Base-by-base conservation (phyloP, 140 eudicot genomes). In the Eryngium alpinum region DNA sequence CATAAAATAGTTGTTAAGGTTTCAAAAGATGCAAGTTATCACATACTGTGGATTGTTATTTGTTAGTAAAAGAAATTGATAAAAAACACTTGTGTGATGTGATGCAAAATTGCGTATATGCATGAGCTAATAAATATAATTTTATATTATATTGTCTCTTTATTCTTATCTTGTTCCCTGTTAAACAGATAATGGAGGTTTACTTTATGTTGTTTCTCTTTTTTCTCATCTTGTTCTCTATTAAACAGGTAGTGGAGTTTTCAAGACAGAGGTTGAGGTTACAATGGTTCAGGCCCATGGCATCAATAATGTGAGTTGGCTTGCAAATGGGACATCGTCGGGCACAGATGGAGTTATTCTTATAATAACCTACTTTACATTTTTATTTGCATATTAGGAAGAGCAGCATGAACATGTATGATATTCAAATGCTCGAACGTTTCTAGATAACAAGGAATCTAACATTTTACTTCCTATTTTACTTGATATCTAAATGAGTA, bases 221-320 rank as follows among this genome's bases (percentile, higher is more conserved):
- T 56, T 43, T 22, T 79, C 25, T 31, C 19, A 38, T 72, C 44
- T 12, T 81, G 57, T 65, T 38, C 53, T 22, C 17, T 49, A 49
- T 65, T 0, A 65, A 49, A 67, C 72, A 93, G 97, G 91, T 21
- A 89, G 79, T 80, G 95, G 96, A 28, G 88, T 50, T 87, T 87
- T 59, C 95, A 96, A 84, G 96, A 91, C 79, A 97, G 98, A 53
- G 98, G 97, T 46, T 88, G 97, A 78, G 97, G 97, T 32, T 89
- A 85, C 71, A 80, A 91, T 31, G 84, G 97, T 60, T 91, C 92
- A 75, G 91, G 97, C n/a, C 84, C 93, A 34, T 91, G 97, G 97
- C 90, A 83, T 90, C 88, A 85, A 88, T 24, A 76, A 83, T 69
- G 53, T 10, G 44, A 50, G 16, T 46, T 21, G 59, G 67, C 83